Conservation (phyloP, 1,139 yeast genomes). For the Yamadazyma dushanensis region DNA sequence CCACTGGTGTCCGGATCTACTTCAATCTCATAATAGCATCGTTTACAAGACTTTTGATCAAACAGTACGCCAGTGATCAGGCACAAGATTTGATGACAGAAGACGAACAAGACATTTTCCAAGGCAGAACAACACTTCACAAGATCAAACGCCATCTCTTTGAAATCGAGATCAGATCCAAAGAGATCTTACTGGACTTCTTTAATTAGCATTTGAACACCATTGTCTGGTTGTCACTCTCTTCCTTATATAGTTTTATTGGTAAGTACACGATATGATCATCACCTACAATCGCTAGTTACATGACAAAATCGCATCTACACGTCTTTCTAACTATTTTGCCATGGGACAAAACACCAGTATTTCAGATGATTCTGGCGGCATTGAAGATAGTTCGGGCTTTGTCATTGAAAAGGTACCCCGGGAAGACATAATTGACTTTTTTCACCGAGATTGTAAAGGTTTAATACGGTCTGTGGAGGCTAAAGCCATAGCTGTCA, state of each 20-base stretch:
- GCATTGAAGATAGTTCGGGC: too few relatives aligned
- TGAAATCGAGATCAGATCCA: slow-evolving; percentile 33
- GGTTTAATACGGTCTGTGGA: slow-evolving; percentile 27
- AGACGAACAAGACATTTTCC: slow-evolving; percentile 28
- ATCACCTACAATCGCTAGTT: too few relatives aligned
- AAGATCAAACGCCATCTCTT: slow-evolving; percentile 23
- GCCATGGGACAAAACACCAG: slow-evolving; percentile 25
- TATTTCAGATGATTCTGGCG: slow-evolving; percentile 6
- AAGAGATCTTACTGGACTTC: slow-evolving; percentile 27
- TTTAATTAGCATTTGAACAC: slow-evolving; percentile 15
- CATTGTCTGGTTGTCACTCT: too few relatives aligned
- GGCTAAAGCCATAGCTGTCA: slow-evolving; percentile 21
- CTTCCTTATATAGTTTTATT: too few relatives aligned
- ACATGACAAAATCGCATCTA: background rate
- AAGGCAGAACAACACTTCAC: slow-evolving; percentile 22
- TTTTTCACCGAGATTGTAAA: slow-evolving; percentile 23
- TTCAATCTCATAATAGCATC: slow-evolving; percentile 64
- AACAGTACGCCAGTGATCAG: slow-evolving; percentile 28
- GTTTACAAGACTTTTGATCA: slow-evolving; percentile 51
- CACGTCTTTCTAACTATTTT: too few relatives aligned
- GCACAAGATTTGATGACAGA: slow-evolving; percentile 20
- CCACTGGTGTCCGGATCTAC: slow-evolving; percentile 60
- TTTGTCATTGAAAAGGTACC: slow-evolving; percentile 6
- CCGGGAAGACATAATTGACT: slow-evolving; percentile 19
- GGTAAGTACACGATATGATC: too few relatives aligned